Base-by-base conservation (phyloP, 2,329 filamentous ascomycete genomes). In the Fonsecaea nubica region DNA sequence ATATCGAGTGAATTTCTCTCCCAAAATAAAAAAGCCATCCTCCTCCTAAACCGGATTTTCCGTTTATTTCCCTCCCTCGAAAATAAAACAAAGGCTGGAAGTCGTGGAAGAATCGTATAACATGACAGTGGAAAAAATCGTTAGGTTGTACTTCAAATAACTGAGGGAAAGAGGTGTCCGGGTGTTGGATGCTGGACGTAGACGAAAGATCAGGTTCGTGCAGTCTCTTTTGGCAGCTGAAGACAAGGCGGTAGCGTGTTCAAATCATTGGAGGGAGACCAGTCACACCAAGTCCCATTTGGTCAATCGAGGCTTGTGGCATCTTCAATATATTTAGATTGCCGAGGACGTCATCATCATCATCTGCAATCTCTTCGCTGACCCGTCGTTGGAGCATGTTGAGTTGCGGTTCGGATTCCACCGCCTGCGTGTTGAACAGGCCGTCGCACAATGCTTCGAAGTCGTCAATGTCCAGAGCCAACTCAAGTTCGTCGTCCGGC, bases 361-460 rank as follows among this genome's bases (percentile, higher is more conserved):
- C 25, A 7, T 8, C 15, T 5, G 45, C 25, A 9, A 13, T 32
- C 4, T 30, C 58, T 13, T 25, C 4, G n/a, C 9, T 55, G 15
- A 25, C 42, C 55, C 57, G 61, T 12, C 25, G 36, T 25, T 38
- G 48, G 33, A 65, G 52, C 33, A 65, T 42, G 48, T 33, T 38
- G 21, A 55, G 25, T 32, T 25, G 25, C 8, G 32, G 6, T 45
- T 25, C 58, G 2, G 9, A 12, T 9, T 32, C 35, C n/a, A 42
- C 12, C 25, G 58, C 38, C 13, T 65, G 45, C 4, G 59, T 53
- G 36, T 66, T 70, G 63, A 70, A 70, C 4, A 68, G 32, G 25
- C 62, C 68, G 32, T 70, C 61, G 55, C 68, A 70, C 5, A 70
- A 58, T 3, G 62, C 54, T 58, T 70, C 68, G 50, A 70, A 70